phyloP scores from a whole-genome alignment of 192 early-diverging fungal genomes.

The Mortierella alpina region DNA sequence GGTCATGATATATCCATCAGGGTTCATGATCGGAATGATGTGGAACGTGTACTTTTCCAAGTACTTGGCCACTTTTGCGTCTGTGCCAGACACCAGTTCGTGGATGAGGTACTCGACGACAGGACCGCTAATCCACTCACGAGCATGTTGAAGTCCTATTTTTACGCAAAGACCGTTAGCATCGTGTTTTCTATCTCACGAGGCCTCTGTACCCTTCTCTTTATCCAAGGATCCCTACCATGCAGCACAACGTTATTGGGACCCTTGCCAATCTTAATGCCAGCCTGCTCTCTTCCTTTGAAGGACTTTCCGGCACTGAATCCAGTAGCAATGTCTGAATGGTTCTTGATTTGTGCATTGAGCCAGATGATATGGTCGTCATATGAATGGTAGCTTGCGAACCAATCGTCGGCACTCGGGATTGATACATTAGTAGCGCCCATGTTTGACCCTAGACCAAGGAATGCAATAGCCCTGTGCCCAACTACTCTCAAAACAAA shows the following conservation, averaged over 20 bases:
- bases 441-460: too few relatives aligned
- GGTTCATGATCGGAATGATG: constrained; percentile 68
- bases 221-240: constrained; percentile 39
- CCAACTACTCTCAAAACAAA: too few relatives aligned
- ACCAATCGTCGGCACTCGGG: constrained; percentile 19
- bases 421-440: too few relatives aligned
- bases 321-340: constrained; percentile 8
- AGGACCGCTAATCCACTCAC: constrained; percentile 62
- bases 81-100: constrained; percentile 40
- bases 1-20: constrained; percentile 69
- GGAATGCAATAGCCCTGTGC: too few relatives aligned
- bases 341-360: constrained; percentile 21
- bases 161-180: background rate
- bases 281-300: constrained; percentile 26
- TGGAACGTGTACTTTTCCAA: constrained; percentile 60
- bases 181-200: too few relatives aligned
- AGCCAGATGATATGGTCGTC: constrained; percentile 38
- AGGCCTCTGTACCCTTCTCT: too few relatives aligned
- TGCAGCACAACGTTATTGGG: constrained; percentile 41
- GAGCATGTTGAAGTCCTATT: constrained; percentile 62
- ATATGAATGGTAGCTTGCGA: constrained; percentile 33
- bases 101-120: constrained; percentile 34
- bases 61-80: constrained; percentile 44
- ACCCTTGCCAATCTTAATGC: constrained; percentile 44
- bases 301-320: constrained; percentile 35